phyloP scores from a whole-genome alignment of 1,284 basidiomycete species.

The Meira nashicola region DNA sequence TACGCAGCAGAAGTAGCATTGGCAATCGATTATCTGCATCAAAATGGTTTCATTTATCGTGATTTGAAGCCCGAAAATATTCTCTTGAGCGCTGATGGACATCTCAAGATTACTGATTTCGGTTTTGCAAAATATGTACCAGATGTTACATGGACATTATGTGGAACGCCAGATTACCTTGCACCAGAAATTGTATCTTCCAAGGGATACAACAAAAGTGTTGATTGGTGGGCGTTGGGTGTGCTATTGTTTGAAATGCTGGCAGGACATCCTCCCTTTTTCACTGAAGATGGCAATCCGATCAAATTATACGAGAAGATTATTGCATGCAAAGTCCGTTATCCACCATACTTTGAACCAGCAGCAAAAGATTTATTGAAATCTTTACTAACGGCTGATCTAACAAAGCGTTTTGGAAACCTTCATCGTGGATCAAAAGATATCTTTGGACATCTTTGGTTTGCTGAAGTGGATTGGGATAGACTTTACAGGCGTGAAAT shows the following conservation, averaged over 20 bases:
- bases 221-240: conserved; percentile 98
- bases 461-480: conserved; percentile 91
- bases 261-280: conserved; percentile 49
- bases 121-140: conserved; percentile 91
- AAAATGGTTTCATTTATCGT: conserved; percentile 87
- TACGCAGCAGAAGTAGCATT: conserved; percentile 96
- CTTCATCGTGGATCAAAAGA: conserved; percentile 84
- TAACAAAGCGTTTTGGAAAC: conserved; percentile 89
- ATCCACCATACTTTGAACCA: conserved; percentile 76
- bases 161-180: conserved; percentile 78
- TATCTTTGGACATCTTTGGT: conserved; percentile 95
- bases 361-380: conserved; percentile 79
- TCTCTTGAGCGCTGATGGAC: conserved; percentile 83
- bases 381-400: conserved; percentile 82
- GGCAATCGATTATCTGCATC: conserved; percentile 87
- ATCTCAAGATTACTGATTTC: conserved; percentile 97
- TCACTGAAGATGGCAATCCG: conserved; percentile 60
- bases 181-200: conserved; percentile 64
- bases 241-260: conserved; percentile 70
- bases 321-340: conserved; percentile 76
- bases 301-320: conserved; percentile 92
- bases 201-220: conserved; percentile 91
- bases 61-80: conserved; percentile 98
- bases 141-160: conserved; percentile 92
- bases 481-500: conserved; percentile 79